These are phyloP conservation scores for Zhuliangozyma parablackwelliae DNA, from an alignment of 1,139 yeast species.

Conservation along the genomic window DNA sequence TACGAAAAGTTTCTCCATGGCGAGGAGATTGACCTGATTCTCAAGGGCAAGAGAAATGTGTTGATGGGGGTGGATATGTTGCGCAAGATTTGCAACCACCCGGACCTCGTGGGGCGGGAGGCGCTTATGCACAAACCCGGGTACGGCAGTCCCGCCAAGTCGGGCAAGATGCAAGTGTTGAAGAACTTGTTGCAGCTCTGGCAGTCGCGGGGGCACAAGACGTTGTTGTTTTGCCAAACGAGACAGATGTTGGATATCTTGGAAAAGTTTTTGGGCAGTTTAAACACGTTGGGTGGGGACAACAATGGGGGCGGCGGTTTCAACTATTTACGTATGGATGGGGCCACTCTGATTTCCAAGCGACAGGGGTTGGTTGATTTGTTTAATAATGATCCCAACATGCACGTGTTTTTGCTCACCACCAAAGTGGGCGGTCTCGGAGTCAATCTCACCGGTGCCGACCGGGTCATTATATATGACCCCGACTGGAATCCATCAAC, in stretches of 20 bases:
- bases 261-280: slow-evolving; percentile 51
- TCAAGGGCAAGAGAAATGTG: slow-evolving; percentile 75
- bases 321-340: slow-evolving; percentile 84
- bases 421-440: slow-evolving; percentile 97
- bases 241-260: slow-evolving; percentile 89
- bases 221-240: slow-evolving; percentile 84
- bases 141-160: slow-evolving; percentile 62
- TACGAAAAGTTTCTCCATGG: slow-evolving; percentile 73
- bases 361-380: slow-evolving; percentile 78
- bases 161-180: slow-evolving; percentile 91
- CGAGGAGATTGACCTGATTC: slow-evolving; percentile 68
- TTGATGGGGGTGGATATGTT: slow-evolving; percentile 86
- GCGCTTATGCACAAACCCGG: slow-evolving; percentile 34
- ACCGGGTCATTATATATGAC: slow-evolving; percentile 87
- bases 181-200: slow-evolving; percentile 71
- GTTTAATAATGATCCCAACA: slow-evolving; percentile 60
- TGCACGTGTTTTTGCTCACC: slow-evolving; percentile 71
- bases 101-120: slow-evolving; percentile 72
- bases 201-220: slow-evolving; percentile 73
- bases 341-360: slow-evolving; percentile 73
- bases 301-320: slow-evolving; percentile 13
- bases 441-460: slow-evolving; percentile 91
- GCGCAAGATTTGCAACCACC: slow-evolving; percentile 93
- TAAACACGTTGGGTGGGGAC: slow-evolving; percentile 23
- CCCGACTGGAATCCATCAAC: slow-evolving; percentile 99